These are phyloP conservation scores for Delitschia confertaspora DNA, from an alignment of 495 filamentous ascomycete genomes.

Conservation along the genomic window DNA sequence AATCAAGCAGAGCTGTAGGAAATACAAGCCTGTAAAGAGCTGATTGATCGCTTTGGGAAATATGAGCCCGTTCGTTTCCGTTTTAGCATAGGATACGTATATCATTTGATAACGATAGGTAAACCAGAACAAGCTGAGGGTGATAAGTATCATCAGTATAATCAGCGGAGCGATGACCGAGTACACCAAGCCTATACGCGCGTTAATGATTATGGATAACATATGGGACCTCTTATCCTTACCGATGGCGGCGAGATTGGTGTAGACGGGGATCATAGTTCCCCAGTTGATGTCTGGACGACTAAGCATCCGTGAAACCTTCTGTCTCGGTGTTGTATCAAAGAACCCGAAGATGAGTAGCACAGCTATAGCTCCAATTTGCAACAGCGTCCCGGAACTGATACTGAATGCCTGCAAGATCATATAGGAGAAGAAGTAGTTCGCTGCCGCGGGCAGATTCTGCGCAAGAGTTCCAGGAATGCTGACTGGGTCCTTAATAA, in stretches of 20 bases:
- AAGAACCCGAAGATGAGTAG: conserved; percentile 61
- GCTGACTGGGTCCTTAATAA: conserved; percentile 47
- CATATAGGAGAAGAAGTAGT: conserved; percentile 99
- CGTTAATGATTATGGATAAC: conserved; percentile 7
- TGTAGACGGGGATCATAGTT: conserved; percentile 90
- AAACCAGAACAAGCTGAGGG: conserved; percentile 90
- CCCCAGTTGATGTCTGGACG: conserved; percentile 81
- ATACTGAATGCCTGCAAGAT: conserved; percentile 85
- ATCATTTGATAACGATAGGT: conserved; percentile 95
- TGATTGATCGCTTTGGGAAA: conserved; percentile 95
- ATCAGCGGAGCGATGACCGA: conserved; percentile 85
- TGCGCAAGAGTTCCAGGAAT: conserved; percentile 59
- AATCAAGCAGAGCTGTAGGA: conserved; percentile 86
- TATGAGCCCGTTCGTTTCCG: conserved; percentile 86
- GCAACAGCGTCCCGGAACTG: conserved; percentile 84
- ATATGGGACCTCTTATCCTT: conserved; percentile 22
- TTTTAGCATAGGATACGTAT: conserved; percentile 83
- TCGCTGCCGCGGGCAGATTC: conserved; percentile 79
- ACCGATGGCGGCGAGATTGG: conserved; percentile 88
- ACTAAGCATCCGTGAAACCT: conserved; percentile 76
- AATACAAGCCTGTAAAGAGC: conserved; percentile 86
- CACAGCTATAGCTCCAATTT: conserved; percentile 59
- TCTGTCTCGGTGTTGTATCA: conserved; percentile 80
- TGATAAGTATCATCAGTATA: conserved; percentile 86
- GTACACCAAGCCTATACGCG: conserved; percentile 63